These are phyloP conservation scores for Fraxinus anomala DNA, from an alignment of 257 asterid species.

Conservation along the genomic window DNA sequence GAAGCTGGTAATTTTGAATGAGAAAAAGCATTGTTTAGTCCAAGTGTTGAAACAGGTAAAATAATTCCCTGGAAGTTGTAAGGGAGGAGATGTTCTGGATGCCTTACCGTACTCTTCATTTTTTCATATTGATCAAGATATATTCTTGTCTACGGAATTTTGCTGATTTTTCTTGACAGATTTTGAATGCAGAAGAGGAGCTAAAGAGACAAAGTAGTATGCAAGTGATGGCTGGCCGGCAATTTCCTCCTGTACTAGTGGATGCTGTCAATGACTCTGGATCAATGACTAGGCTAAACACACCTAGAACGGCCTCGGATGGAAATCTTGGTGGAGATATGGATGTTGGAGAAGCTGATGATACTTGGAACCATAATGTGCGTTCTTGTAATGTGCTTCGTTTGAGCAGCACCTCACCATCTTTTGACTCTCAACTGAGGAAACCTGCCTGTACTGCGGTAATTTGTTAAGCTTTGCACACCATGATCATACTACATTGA, in stretches of 20 bases:
- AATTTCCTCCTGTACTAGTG: constrained; percentile 68
- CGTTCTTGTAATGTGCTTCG: constrained; percentile 61
- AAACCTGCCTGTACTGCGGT: constrained; percentile 60
- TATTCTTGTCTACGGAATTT: not conserved
- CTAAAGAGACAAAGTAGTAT: constrained; percentile 57
- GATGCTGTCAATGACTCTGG: constrained; percentile 77
- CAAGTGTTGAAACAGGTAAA: constrained; percentile 83
- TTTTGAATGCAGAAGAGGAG: constrained; percentile 84
- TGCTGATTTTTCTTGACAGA: constrained; percentile 46
- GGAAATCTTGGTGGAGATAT: constrained; percentile 56
- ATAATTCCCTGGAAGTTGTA: not conserved
- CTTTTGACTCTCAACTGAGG: constrained; percentile 71
- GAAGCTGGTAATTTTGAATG: constrained; percentile 63
- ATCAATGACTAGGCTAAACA: constrained; percentile 64
- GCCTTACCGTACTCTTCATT: not conserved
- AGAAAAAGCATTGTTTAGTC: constrained; percentile 78
- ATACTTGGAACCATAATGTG: constrained; percentile 51
- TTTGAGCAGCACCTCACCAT: constrained; percentile 75
- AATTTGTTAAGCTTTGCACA: constrained; percentile 24
- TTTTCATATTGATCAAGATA: not conserved
- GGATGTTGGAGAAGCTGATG: constrained; percentile 71
- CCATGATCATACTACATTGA: not conserved
- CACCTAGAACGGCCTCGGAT: constrained; percentile 74
- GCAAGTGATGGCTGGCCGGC: constrained; percentile 55
- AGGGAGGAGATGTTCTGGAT: constrained; percentile 17